phyloP scores from a whole-genome alignment of 495 filamentous ascomycete genomes.

The Penicillium cinerascens region DNA sequence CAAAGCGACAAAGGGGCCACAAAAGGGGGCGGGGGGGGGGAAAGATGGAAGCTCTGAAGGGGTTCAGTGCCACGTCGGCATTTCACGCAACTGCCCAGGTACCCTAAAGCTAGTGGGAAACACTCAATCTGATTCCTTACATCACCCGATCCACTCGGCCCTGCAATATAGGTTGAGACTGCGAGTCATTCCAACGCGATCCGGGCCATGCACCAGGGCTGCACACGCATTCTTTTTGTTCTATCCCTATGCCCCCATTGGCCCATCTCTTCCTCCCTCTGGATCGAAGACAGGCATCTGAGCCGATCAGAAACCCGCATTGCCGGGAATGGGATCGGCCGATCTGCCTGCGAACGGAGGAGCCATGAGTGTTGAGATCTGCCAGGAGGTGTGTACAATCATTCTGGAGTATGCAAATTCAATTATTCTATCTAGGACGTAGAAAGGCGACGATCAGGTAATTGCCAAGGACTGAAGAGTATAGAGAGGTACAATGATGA shows the following conservation, averaged over 20 bases:
- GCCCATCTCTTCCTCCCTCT: conserved; percentile 11
- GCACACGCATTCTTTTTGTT: conserved; percentile 10
- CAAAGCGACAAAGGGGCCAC: neutral
- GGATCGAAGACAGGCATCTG: conserved; percentile 24
- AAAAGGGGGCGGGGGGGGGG: neutral
- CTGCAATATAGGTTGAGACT: conserved; percentile 22
- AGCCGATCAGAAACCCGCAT: conserved; percentile 26
- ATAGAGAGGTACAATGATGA: neutral
- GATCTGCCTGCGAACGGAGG: conserved; percentile 7
- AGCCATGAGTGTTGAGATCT: neutral
- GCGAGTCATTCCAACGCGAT: conserved; percentile 21
- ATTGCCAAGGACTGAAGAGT: neutral
- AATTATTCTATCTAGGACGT: neutral
- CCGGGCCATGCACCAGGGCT: conserved; percentile 11
- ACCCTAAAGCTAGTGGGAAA: neutral
- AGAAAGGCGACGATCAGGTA: neutral
- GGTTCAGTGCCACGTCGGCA: conserved; percentile 1
- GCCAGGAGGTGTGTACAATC: too few relatives aligned
- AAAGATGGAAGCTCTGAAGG: neutral
- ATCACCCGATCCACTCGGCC: conserved; percentile 19
- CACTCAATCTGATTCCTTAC: neutral
- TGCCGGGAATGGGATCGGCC: conserved; percentile 13
- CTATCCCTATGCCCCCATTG: conserved; percentile 5
- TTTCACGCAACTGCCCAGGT: neutral
- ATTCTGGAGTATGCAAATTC: neutral